Evolutionary conservation across 257 asterid genomes (phyloP), one percentile per base, ranked within the genome.

Genomic region (Solanum stenotomum): DNA sequence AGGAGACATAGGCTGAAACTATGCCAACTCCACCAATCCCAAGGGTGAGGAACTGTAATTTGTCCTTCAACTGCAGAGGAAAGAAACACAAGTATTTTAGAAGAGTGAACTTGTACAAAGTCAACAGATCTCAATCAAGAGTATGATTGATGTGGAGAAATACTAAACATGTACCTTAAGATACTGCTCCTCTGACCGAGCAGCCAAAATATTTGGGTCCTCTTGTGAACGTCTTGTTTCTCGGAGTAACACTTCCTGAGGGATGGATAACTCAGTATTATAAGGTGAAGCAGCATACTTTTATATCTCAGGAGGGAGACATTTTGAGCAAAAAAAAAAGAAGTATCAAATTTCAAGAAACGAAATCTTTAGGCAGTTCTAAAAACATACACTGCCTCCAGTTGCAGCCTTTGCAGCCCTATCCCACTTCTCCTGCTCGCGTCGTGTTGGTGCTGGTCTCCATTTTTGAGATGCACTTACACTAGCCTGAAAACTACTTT

Each of bases 371-470:
- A 82, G 29, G 61, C 34, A 46, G 2, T 20, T 34, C 33, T 35
- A 83, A 75, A 22, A 77, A 87, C 97, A 72, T 94, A 97, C 99
- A 75, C 95, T 95, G 93, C 99, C 99, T 84, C 98, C 98, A 9
- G 96, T 97, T 88, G 99, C 95, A 86, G 98, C 98, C 92, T 93
- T 95, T 63, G 92, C 38, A 87, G 98, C 99, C 93, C 94, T 92
- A 76, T 92, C 96, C 99, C 99, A 95, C 94, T 95, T 97, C 63
- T 95, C 98, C 91, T 89, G 98, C 93, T 97, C 98, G 7, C 97
- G 98, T n/a, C 98, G 93, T 85, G 99, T 95, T 83, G 99, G 99
- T 84, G 98, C 98, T 27, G 95, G 91, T 89, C 93, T 95, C 98
- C 99, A 97, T 93, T 31, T 96, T 88, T 76, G 91, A 89, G 94